These are phyloP conservation scores for Gilbertella persicaria DNA, from an alignment of 371 early-diverging fungal genomes.

Conservation along the genomic window DNA sequence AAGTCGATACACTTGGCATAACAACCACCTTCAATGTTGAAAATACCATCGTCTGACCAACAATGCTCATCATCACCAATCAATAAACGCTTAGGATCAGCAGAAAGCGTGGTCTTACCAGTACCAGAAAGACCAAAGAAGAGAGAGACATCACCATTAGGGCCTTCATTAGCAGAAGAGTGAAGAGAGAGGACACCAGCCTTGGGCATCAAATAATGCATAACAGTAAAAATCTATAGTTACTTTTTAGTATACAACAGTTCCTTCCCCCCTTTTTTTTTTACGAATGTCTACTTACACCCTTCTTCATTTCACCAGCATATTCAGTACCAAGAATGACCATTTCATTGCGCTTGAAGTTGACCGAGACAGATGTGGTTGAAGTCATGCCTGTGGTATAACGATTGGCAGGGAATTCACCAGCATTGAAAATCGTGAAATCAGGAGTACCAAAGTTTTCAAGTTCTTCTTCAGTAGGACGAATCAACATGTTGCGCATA, in stretches of 20 bases:
- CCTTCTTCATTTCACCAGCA: constrained; percentile 99
- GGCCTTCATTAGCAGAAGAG: constrained; percentile 95
- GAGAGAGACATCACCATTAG: constrained; percentile 89
- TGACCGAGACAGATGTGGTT: constrained; percentile 88
- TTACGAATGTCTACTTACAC: constrained; percentile 64
- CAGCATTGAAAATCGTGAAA: constrained; percentile 96
- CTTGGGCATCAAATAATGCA: constrained; percentile 99
- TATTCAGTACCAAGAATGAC: constrained; percentile 97
- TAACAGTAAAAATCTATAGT: constrained; percentile 85
- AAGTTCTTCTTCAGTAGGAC: constrained; percentile 90
- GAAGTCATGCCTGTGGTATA: constrained; percentile 97
- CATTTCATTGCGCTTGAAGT: constrained; percentile 79
- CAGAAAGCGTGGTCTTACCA: constrained; percentile 97
- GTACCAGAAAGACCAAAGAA: constrained; percentile 99
- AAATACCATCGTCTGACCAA: constrained; percentile 94
- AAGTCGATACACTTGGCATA: constrained; percentile 97
- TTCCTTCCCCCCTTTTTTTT: neutral
- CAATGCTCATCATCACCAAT: constrained; percentile 99
- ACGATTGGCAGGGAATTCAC: constrained; percentile 94
- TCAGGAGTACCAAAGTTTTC: constrained; percentile 91
- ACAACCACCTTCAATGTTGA: constrained; percentile 99
- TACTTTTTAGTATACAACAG: neutral
- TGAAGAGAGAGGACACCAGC: constrained; percentile 95
- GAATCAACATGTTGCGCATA: constrained; percentile 97
- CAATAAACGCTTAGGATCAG: constrained; percentile 89